These are phyloP conservation scores for Colletotrichum chrysophilum DNA, from an alignment of 2,329 filamentous ascomycete genomes.

Conservation along the genomic window DNA sequence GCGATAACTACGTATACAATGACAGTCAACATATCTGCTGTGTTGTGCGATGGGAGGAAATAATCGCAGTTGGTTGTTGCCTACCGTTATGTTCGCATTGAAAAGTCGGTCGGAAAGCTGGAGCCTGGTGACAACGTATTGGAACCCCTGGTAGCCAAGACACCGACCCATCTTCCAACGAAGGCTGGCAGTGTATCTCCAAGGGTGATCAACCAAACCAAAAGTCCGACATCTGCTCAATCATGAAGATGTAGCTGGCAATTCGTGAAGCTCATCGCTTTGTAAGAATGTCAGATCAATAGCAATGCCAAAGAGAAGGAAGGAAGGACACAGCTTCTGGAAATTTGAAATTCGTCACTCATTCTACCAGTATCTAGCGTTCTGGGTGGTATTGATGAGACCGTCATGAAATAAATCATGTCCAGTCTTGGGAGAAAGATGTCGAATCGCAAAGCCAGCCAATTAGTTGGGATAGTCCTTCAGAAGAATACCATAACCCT, in stretches of 20 bases:
- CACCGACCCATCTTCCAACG: background rate
- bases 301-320: background rate
- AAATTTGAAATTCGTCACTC: background rate
- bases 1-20: background rate
- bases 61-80: background rate
- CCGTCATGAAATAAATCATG: background rate
- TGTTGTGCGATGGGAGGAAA: background rate
- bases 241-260: background rate
- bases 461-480: background rate
- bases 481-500: background rate
- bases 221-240: background rate
- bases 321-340: background rate
- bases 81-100: background rate
- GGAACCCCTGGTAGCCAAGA: background rate
- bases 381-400: background rate
- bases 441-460: background rate
- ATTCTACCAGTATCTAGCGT: fast-evolving
- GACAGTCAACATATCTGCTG: background rate
- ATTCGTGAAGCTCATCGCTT: background rate
- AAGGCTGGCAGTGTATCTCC: background rate
- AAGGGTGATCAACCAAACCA: background rate
- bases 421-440: background rate
- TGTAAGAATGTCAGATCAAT: background rate
- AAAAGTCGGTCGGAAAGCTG: background rate
- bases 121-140: background rate